A percentile compares a stretch with the other conserved stretches of the same genome.
phyloP scores from a whole-genome alignment of 2,329 filamentous ascomycete species.

The Xylaria polymorpha region DNA sequence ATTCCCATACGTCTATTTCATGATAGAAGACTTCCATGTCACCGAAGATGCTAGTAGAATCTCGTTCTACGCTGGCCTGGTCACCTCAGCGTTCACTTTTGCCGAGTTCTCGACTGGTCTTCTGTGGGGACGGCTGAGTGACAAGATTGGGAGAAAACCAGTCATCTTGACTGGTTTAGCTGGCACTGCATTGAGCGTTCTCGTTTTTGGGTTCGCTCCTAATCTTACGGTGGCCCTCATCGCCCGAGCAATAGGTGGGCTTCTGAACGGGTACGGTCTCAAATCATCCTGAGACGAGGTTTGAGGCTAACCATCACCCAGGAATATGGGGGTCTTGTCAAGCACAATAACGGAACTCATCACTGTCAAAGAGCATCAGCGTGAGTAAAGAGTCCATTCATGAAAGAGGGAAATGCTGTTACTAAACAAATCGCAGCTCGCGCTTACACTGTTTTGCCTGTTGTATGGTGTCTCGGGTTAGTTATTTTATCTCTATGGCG shows the following conservation, averaged over 20 bases:
- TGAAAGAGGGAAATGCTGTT: conserved; percentile 9
- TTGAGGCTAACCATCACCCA: conserved; percentile 53
- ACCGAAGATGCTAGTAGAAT: conserved; percentile 82
- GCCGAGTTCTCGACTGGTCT: conserved; percentile 94
- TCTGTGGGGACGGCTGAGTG: conserved; percentile 92
- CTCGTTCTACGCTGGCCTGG: conserved; percentile 92
- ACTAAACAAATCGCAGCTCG: conserved; percentile 68
- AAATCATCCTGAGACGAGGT: conserved; percentile 37
- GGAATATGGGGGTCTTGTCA: conserved; percentile 93
- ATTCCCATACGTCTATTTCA: conserved; percentile 98
- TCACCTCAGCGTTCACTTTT: conserved; percentile 95
- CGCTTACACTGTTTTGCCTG: conserved; percentile 97
- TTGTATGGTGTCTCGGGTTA: conserved; percentile 95
- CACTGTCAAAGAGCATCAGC: conserved; percentile 91
- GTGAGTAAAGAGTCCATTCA: conserved; percentile 60
- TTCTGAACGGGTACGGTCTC: conserved; percentile 82
- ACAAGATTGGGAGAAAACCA: conserved; percentile 91
- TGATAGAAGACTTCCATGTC: conserved; percentile 92
- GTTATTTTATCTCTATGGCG: conserved; percentile 52
- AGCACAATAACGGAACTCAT: conserved; percentile 96
- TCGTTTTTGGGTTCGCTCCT: conserved; percentile 90
- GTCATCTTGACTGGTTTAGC: conserved; percentile 89
- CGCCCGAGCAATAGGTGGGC: conserved; percentile 87
- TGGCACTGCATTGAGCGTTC: conserved; percentile 91
- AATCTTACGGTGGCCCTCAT: conserved; percentile 85